Evolutionary conservation across 139 green algal genomes (phyloP), one percentile per base, ranked within the genome.

Genomic region (Volvox reticuliferus): DNA sequence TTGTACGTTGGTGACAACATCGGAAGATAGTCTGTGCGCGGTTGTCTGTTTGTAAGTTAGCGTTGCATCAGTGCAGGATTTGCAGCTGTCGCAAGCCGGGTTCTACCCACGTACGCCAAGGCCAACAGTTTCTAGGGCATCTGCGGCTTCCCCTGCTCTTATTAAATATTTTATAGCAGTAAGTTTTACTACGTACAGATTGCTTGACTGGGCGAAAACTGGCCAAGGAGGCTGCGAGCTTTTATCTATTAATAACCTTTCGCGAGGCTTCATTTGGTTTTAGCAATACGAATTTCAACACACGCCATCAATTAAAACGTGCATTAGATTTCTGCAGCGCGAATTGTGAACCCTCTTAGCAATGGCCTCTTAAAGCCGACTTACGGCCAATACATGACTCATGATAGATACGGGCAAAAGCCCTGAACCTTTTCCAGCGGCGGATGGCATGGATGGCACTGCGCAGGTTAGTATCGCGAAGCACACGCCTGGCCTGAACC

Each of bases 1-100:
- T 89, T 67, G 32, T 81, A 37, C 83, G 82, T 88, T 63, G 63
- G 33, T 55, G 82, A 18, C 82, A 88, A 88, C 82, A 88, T 88
- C 62, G 19, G 33, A 65, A 35, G 21, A 87, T 24, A 50, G 0
- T 21, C 26, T 18, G 79, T 73, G 79, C 1, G 44, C 50, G 37
- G 35, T 82, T 82, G 33, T 82, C 18, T 82, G 33, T 82, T 82
- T 84, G 18, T 84, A 84, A 84, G 36, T 84, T 63, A 84, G 37
- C 36, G 36, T 32, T 67, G 78, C 78, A 84, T 44, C 35, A 26
- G 19, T 24, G 78, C 36, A 17, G 12, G 36, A 19, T 17, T 24
- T 22, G 78, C 36, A 84, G 78, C 78, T 84, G 78, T 84, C 37
- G 28, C 21, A 22, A 67, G 36, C 32, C 65, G 2, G 65, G 65